phyloP scores from a whole-genome alignment of 768 basidiomycete species.

The Coprinopsis sp. region DNA sequence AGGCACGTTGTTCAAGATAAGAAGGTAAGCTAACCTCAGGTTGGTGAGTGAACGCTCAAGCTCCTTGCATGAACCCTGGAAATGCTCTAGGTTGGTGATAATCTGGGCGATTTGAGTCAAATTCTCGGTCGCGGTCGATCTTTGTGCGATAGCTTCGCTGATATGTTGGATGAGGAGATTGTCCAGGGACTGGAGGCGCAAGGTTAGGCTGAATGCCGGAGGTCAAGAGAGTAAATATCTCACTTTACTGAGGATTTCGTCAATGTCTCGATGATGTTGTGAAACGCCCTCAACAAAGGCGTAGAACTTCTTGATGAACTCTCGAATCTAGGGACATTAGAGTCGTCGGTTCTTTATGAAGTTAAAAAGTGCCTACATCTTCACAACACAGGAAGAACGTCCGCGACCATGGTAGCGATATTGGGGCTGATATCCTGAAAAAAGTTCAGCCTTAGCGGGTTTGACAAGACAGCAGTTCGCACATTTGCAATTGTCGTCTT shows the following conservation, averaged over 20 bases:
- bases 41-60: constrained; percentile 80
- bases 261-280: constrained; percentile 87
- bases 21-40: constrained; percentile 51
- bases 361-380: constrained; percentile 46
- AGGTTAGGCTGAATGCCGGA: constrained; percentile 1
- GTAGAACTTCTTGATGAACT: constrained; percentile 92
- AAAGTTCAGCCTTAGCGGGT: constrained; percentile 10
- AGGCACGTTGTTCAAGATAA: not conserved
- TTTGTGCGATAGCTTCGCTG: constrained; percentile 66
- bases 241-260: constrained; percentile 87
- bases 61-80: constrained; percentile 79
- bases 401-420: constrained; percentile 88
- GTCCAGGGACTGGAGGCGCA: constrained; percentile 68
- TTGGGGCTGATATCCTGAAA: constrained; percentile 56
- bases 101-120: constrained; percentile 92
- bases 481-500: constrained; percentile 56
- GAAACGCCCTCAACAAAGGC: constrained; percentile 94
- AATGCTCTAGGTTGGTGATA: constrained; percentile 88
- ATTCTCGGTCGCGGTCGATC: constrained; percentile 70
- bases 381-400: constrained; percentile 94
- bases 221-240: constrained; percentile 2
- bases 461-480: constrained; percentile 11
- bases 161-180: constrained; percentile 73
- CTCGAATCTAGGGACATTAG: constrained; percentile 55
- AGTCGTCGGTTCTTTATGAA: not conserved